phyloP scores from a whole-genome alignment of 768 basidiomycete genomes.

The Pleurotus tuoliensis region DNA sequence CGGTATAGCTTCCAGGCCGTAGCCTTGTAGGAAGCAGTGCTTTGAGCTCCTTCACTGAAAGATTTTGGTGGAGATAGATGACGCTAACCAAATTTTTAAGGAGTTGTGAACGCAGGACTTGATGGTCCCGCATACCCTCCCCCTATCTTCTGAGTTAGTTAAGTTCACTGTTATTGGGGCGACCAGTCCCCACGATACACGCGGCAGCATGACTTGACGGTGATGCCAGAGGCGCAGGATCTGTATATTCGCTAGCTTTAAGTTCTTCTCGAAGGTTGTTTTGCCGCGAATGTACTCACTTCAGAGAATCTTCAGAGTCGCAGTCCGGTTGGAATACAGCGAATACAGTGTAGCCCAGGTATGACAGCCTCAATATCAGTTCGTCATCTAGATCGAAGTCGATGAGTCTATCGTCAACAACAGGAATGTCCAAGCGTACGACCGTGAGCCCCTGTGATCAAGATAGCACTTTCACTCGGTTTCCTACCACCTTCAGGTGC shows the following conservation, averaged over 20 bases:
- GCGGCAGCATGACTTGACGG: neutral
- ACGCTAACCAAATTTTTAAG: neutral
- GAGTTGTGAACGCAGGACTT: slow-evolving; percentile 3
- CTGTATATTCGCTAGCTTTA: neutral
- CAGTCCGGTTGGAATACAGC: neutral
- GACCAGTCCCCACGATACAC: slow-evolving; percentile 2
- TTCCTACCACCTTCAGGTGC: neutral
- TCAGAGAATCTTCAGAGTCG: slow-evolving; percentile 1
- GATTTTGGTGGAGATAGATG: neutral
- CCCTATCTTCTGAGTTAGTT: neutral
- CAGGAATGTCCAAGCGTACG: neutral
- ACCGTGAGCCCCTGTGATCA: slow-evolving; percentile 4
- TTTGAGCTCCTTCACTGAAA: neutral
- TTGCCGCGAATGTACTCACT: neutral
- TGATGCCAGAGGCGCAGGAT: slow-evolving; percentile 5
- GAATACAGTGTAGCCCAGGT: slow-evolving; percentile 9
- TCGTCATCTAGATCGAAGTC: neutral
- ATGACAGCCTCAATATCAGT: slow-evolving; percentile 2
- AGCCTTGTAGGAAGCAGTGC: neutral
- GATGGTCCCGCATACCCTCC: slow-evolving; percentile 1
- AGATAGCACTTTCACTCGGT: neutral
- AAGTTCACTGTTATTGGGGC: slow-evolving; percentile 4
- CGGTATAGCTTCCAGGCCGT: neutral
- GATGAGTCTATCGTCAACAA: neutral
- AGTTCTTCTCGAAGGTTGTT: too few relatives aligned